Percentiles rank a stretch among this genome's conserved stretches.
These are phyloP conservation scores for Kwoniella heveanensis DNA, from an alignment of 768 basidiomycete genomes.

Conservation along the genomic window DNA sequence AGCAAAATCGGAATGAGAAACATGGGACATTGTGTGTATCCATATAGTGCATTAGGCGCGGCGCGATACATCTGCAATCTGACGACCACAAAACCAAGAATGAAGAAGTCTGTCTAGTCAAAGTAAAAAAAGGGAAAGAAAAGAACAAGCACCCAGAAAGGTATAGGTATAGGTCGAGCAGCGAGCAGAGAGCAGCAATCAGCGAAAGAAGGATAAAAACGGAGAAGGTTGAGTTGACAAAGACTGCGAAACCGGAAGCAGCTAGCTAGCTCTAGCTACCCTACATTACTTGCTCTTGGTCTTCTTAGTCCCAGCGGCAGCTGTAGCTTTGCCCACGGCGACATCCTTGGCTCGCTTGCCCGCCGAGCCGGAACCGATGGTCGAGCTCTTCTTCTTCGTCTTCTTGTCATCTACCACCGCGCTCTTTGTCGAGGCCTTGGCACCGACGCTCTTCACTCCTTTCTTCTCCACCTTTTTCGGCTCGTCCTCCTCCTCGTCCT, in stretches of 20 bases:
- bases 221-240: too few species aligned
- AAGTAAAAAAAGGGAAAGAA: too few species aligned
- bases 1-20: too few species aligned
- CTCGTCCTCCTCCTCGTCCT: slow-evolving; percentile 7
- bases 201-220: too few species aligned
- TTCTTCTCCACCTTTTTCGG: slow-evolving; percentile 14
- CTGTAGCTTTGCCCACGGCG: slow-evolving; percentile 12
- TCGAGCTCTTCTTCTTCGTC: slow-evolving; percentile 25
- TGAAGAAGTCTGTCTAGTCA: too few species aligned
- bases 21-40: not conserved
- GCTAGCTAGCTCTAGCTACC: not conserved
- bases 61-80: too few species aligned
- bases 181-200: too few species aligned
- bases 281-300: slow-evolving; percentile 14
- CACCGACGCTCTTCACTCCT: not conserved
- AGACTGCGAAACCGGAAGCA: not conserved
- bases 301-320: slow-evolving; percentile 7
- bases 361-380: slow-evolving; percentile 15
- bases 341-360: slow-evolving; percentile 15
- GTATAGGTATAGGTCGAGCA: too few species aligned
- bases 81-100: too few species aligned
- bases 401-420: slow-evolving; percentile 1
- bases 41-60: not conserved
- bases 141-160: too few species aligned
- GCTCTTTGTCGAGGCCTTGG: not conserved